Percentiles rank a stretch among this genome's conserved stretches.
These are phyloP conservation scores for Spizellomyces punctatus DNA, from an alignment of 192 early-diverging fungal genomes.

Conservation along the genomic window DNA sequence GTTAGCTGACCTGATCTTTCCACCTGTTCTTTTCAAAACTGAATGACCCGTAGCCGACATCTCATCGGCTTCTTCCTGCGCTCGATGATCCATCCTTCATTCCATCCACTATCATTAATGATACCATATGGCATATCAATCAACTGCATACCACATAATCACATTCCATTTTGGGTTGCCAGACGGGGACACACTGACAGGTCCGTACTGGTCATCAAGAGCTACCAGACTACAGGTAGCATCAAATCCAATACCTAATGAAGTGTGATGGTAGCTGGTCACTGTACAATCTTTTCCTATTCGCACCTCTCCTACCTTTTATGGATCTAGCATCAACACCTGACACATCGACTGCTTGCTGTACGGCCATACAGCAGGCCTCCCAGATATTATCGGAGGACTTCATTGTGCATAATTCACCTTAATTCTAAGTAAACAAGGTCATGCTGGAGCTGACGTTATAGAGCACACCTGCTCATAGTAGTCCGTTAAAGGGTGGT, in stretches of 20 bases:
- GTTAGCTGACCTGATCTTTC: slow-evolving; percentile 44
- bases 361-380: slow-evolving; percentile 50
- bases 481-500: slow-evolving; percentile 50
- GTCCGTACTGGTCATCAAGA: slow-evolving; percentile 47
- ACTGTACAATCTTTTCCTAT: not conserved
- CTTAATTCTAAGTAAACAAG: not conserved
- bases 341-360: slow-evolving; percentile 37
- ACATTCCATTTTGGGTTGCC: slow-evolving; percentile 49
- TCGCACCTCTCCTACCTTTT: slow-evolving; percentile 20
- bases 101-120: not conserved
- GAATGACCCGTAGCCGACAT: slow-evolving; percentile 60
- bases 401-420: not conserved
- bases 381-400: slow-evolving; percentile 71
- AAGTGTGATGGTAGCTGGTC: no score
- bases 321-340: slow-evolving; percentile 37
- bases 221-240: slow-evolving; percentile 76
- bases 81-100: slow-evolving; percentile 72
- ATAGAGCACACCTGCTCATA: slow-evolving; percentile 56
- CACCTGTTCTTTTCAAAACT: slow-evolving; percentile 68
- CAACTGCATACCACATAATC: slow-evolving; percentile 45
- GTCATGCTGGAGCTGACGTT: not conserved
- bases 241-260: slow-evolving; percentile 71
- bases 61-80: slow-evolving; percentile 56
- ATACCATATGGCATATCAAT: not conserved
- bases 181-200: slow-evolving; percentile 53